Evolutionary conservation across 1,284 basidiomycete genomes (phyloP).

Genomic region (Pseudozyma thailandica): DNA sequence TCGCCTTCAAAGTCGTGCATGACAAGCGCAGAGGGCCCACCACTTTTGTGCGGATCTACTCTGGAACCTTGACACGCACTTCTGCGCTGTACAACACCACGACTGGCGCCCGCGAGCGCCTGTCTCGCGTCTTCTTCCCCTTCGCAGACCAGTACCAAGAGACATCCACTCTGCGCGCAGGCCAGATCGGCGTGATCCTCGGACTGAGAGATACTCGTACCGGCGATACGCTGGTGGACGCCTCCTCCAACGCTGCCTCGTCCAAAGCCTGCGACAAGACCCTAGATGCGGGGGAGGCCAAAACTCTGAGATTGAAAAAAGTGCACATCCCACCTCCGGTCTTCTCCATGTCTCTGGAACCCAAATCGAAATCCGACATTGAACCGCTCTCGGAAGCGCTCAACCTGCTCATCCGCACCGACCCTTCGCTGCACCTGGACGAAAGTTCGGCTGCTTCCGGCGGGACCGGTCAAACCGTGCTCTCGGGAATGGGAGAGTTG

Average conservation of each 20-base stretch:
- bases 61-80: constrained; percentile 75
- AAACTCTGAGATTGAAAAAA: constrained; percentile 72
- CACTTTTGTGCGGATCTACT: constrained; percentile 89
- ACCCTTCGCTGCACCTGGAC: constrained; percentile 80
- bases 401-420: constrained; percentile 80
- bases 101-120: constrained; percentile 77
- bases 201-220: constrained; percentile 85
- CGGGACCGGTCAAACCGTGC: constrained; percentile 80
- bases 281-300: constrained; percentile 10
- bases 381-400: constrained; percentile 81
- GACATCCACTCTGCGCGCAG: constrained; percentile 81
- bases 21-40: constrained; percentile 86
- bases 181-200: constrained; percentile 84
- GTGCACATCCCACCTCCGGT: constrained; percentile 85
- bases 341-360: constrained; percentile 70
- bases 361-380: constrained; percentile 72
- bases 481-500: constrained; percentile 84
- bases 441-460: constrained; percentile 22
- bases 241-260: background rate
- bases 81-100: constrained; percentile 79
- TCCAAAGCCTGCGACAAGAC: background rate
- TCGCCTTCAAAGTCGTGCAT: constrained; percentile 91
- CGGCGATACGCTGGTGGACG: constrained; percentile 78
- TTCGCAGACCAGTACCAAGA: constrained; percentile 83
- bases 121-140: constrained; percentile 80